phyloP scores from a whole-genome alignment of 345 rosid species.

The Dimocarpus longan region DNA sequence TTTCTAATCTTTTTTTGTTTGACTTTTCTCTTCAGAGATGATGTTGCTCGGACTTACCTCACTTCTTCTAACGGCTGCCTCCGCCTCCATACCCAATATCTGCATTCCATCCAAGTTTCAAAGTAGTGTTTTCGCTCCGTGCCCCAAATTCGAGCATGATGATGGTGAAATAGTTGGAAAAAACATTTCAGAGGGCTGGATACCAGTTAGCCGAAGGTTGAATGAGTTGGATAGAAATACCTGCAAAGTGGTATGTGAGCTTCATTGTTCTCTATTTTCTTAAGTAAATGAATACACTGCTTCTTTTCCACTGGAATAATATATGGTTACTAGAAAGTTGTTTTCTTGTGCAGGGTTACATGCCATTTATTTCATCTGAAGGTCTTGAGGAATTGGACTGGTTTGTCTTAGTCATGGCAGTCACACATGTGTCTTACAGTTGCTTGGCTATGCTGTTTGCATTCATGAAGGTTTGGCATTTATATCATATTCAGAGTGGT shows the following conservation, averaged over 20 bases:
- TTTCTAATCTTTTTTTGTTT: slow-evolving; percentile 13
- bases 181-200: slow-evolving; percentile 50
- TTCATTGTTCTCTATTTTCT: slow-evolving; percentile 1
- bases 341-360: slow-evolving; percentile 58
- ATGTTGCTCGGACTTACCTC: slow-evolving; percentile 98
- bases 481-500: background rate
- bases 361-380: slow-evolving; percentile 89
- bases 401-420: slow-evolving; percentile 95
- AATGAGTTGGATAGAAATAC: slow-evolving; percentile 44
- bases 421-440: slow-evolving; percentile 90
- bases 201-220: slow-evolving; percentile 62
- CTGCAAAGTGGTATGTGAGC: slow-evolving; percentile 67
- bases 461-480: slow-evolving; percentile 73
- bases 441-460: slow-evolving; percentile 96
- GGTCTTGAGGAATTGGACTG: slow-evolving; percentile 93
- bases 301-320: slow-evolving; percentile 7
- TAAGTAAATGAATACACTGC: background rate
- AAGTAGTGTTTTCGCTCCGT: slow-evolving; percentile 69
- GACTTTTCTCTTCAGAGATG: slow-evolving; percentile 58
- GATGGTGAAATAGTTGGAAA: slow-evolving; percentile 39
- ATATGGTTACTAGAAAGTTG: slow-evolving; percentile 11
- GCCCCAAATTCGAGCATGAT: slow-evolving; percentile 60
- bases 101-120: slow-evolving; percentile 92
- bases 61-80: slow-evolving; percentile 84
- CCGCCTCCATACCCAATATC: slow-evolving; percentile 72